A percentile compares a stretch with the other conserved stretches of the same genome.
These are phyloP conservation scores for Leishmania guyanensis DNA, from an alignment of 208 protist species.

Conservation along the genomic window DNA sequence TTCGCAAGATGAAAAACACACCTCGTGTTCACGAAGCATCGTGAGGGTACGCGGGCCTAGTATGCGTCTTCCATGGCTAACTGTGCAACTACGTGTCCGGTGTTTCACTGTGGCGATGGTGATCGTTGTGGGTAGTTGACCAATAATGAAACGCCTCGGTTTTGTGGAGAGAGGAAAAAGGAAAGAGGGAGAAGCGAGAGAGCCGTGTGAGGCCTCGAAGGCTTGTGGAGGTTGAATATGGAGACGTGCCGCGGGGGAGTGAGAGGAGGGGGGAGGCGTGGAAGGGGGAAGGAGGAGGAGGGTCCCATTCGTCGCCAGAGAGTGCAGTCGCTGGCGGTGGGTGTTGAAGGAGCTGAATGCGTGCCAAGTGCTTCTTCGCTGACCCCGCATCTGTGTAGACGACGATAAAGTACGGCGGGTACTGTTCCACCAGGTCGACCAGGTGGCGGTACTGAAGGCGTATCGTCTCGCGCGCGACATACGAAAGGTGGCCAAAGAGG, in stretches of 20 bases:
- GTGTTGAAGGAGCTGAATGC: slow-evolving; percentile 32
- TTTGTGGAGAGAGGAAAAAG: no score
- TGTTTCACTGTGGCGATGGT: background rate
- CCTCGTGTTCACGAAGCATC: background rate
- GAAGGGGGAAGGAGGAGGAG: background rate
- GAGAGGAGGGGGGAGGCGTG: background rate
- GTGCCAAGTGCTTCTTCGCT: slow-evolving; percentile 5
- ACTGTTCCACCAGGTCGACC: slow-evolving; percentile 31
- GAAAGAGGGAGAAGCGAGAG: background rate
- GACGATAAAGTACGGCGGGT: slow-evolving; percentile 57
- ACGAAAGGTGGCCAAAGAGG: slow-evolving; percentile 44
- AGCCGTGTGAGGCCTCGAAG: background rate
- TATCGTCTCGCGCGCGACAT: slow-evolving; percentile 44
- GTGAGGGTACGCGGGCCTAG: background rate
- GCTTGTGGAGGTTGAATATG: background rate
- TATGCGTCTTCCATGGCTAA: background rate
- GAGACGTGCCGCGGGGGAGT: background rate
- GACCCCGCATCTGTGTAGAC: slow-evolving; percentile 32
- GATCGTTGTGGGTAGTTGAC: background rate
- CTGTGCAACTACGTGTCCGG: background rate
- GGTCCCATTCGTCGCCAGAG: background rate
- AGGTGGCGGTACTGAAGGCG: slow-evolving; percentile 26
- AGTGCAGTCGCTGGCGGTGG: slow-evolving; percentile 18
- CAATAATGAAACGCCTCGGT: background rate
- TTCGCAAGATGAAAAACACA: no score